Conservation (phyloP, 2,329 filamentous ascomycete species). For the Bisporella sp. region DNA sequence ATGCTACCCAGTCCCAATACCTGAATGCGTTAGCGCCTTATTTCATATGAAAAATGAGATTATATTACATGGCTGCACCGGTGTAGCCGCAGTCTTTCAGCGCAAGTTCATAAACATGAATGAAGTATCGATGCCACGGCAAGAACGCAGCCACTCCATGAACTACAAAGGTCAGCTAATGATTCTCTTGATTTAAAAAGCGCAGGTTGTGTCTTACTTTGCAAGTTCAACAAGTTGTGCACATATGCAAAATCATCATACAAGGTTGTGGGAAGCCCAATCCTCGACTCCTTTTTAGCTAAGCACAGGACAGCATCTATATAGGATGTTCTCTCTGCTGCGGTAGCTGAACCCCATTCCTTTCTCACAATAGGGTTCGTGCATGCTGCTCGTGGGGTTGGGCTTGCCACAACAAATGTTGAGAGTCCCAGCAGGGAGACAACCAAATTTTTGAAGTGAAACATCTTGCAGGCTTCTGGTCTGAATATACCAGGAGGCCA, state of each 20-base stretch:
- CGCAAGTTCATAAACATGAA: background rate
- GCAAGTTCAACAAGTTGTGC: background rate
- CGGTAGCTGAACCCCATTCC: background rate
- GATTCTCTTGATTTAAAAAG: background rate
- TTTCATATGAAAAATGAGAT: background rate
- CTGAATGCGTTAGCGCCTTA: background rate
- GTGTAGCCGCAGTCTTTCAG: background rate
- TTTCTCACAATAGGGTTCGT: background rate
- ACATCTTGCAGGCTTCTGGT: too few species aligned
- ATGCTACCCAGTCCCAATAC: background rate
- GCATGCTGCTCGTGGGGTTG: too few species aligned
- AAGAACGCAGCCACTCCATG: background rate
- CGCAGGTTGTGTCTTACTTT: background rate
- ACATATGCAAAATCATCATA: background rate
- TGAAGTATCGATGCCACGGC: background rate
- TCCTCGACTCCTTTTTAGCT: background rate
- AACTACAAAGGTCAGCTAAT: background rate
- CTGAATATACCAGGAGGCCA: too few species aligned
- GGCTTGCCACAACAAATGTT: too few species aligned
- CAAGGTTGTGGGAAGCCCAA: background rate
- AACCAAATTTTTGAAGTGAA: too few species aligned
- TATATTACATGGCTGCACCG: background rate
- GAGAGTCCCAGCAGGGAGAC: too few species aligned
- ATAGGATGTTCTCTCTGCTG: background rate
- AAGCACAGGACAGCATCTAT: background rate